Evolutionary conservation across 225 moss, liverwort and hornwort species (phyloP).

Genomic region (Pseudisothecium myosuroides): DNA sequence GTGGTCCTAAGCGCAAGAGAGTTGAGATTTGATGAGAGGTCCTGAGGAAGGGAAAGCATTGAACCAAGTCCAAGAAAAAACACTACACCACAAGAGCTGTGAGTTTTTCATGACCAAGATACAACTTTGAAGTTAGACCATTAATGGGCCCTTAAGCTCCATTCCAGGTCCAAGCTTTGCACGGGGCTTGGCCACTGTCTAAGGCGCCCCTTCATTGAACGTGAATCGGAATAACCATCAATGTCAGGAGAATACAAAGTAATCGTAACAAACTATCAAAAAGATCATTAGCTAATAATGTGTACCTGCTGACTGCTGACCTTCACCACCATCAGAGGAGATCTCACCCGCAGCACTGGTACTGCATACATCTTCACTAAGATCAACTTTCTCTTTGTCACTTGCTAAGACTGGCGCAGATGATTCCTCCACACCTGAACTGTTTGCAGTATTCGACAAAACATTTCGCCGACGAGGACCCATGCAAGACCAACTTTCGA

Average conservation of each 20-base stretch:
- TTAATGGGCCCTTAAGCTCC: background rate
- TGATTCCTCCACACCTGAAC: background rate
- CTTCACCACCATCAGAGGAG: constrained; percentile 9
- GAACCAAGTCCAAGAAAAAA: background rate
- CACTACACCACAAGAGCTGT: too few relatives aligned
- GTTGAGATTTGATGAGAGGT: background rate
- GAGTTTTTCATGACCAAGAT: background rate
- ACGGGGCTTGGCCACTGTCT: background rate
- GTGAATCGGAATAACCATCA: background rate
- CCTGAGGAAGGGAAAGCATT: background rate
- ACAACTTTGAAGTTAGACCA: background rate
- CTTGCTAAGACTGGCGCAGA: background rate
- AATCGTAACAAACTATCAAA: background rate
- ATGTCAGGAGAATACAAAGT: background rate
- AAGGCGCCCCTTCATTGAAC: background rate
- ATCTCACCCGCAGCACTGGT: background rate
- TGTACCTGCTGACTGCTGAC: constrained; percentile 27
- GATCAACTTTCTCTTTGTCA: constrained; percentile 27
- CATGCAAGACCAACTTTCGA: constrained; percentile 87
- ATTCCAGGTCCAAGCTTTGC: background rate
- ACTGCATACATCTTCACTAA: constrained; percentile 4
- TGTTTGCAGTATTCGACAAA: constrained; percentile 17
- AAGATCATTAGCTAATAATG: background rate
- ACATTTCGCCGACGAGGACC: constrained; percentile 68
- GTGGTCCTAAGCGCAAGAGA: background rate